These are phyloP conservation scores for Chalciporus chontae DNA, from an alignment of 768 basidiomycete genomes.

Conservation along the genomic window DNA sequence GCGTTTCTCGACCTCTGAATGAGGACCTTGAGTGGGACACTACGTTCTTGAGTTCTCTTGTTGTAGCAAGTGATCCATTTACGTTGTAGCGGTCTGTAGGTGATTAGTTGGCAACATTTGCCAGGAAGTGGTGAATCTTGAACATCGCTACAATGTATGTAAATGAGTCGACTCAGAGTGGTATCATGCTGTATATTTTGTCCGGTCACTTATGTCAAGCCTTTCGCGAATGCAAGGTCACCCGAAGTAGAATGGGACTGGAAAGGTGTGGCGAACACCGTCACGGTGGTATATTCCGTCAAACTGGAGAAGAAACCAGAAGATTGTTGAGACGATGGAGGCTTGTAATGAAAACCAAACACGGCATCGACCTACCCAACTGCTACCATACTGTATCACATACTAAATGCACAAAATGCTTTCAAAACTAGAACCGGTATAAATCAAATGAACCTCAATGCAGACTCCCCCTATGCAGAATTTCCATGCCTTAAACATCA, in stretches of 20 bases:
- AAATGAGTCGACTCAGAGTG: no score
- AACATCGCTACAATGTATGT: no score
- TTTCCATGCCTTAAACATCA: conserved; percentile 15
- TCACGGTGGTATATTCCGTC: background rate
- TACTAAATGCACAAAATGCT: conserved; percentile 12
- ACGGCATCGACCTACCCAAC: background rate
- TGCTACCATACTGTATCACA: conserved; percentile 9
- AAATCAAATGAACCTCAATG: conserved; percentile 9
- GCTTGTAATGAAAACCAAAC: background rate
- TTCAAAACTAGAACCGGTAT: conserved; percentile 6
- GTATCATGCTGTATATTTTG: no score
- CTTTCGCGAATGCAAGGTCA: background rate
- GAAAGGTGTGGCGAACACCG: background rate
- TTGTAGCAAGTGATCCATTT: conserved; percentile 11
- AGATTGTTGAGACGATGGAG: background rate
- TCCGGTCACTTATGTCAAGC: background rate
- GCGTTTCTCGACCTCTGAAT: background rate
- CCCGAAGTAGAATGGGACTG: conserved; percentile 4
- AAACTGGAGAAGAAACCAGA: background rate
- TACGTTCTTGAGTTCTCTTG: conserved; percentile 18
- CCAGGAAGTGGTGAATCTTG: no score
- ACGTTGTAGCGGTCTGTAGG: conserved; percentile 1
- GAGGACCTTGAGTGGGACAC: conserved; percentile 27
- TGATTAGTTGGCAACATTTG: no score
- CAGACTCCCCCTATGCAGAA: background rate